A percentile compares a stretch with the other conserved stretches of the same genome.
phyloP scores from a whole-genome alignment of 164 flowering plant genomes.

The Kingdonia uniflora region DNA sequence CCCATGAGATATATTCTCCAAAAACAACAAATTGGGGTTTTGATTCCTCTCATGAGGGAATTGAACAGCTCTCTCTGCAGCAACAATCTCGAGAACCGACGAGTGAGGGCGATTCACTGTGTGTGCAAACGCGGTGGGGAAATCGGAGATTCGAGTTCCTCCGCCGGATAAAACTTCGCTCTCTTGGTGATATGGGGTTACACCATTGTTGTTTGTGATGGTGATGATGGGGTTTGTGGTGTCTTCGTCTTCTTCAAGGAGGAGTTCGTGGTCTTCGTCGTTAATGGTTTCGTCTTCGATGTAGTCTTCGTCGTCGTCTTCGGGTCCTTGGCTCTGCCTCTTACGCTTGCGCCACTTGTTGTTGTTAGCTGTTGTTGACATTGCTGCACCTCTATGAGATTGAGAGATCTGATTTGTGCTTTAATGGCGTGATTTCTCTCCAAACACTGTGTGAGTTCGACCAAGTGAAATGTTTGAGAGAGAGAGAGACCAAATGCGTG shows the following conservation, averaged over 20 bases:
- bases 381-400: too few species aligned
- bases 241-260: slow-evolving; percentile 23
- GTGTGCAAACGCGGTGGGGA: slow-evolving; percentile 59
- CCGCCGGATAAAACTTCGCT: slow-evolving; percentile 13
- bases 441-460: too few species aligned
- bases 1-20: slow-evolving; percentile 89
- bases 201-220: too few species aligned
- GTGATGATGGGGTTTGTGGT: slow-evolving; percentile 2
- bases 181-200: neutral
- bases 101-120: slow-evolving; percentile 61
- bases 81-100: slow-evolving; percentile 50
- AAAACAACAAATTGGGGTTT: slow-evolving; percentile 11
- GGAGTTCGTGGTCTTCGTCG: slow-evolving; percentile 19
- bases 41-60: slow-evolving; percentile 20
- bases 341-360: slow-evolving; percentile 59
- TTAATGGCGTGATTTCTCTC: too few species aligned
- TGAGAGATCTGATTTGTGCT: too few species aligned
- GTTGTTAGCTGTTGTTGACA: slow-evolving; percentile 43
- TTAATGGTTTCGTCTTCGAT: too few species aligned
- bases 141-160: slow-evolving; percentile 38
- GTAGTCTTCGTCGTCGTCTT: slow-evolving; percentile 35
- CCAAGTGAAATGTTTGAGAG: neutral
- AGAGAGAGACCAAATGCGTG: neutral
- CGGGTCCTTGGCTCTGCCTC: slow-evolving; percentile 12
- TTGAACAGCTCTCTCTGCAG: slow-evolving; percentile 38